phyloP scores from a whole-genome alignment of 1,284 basidiomycete genomes.

The Cryptococcus amylolentus region DNA sequence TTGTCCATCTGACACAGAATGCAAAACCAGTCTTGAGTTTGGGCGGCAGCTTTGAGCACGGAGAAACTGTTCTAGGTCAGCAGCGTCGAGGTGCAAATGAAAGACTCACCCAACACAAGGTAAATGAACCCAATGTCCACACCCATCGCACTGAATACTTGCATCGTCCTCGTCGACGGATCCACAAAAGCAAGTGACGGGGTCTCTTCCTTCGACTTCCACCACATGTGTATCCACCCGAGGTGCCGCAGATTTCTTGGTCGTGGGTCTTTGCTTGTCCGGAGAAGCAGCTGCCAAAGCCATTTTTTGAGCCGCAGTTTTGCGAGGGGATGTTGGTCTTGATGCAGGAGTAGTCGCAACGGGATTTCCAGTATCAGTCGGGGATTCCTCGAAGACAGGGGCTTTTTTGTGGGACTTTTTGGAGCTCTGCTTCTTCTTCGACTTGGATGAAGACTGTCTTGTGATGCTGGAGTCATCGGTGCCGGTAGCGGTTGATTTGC shows the following conservation, averaged over 20 bases:
- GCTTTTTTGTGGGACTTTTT: too few species aligned
- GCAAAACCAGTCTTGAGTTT: slow-evolving; percentile 5
- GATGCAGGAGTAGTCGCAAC: too few species aligned
- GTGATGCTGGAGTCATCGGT: too few species aligned
- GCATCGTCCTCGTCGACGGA: slow-evolving; percentile 1
- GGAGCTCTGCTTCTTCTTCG: too few species aligned
- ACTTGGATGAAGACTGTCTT: too few species aligned
- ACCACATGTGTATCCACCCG: not conserved
- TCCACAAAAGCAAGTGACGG: slow-evolving; percentile 13
- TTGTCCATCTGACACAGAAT: slow-evolving; percentile 9
- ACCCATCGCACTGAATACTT: slow-evolving; percentile 14
- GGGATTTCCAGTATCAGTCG: too few species aligned
- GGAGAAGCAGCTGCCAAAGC: not conserved
- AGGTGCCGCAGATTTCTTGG: not conserved
- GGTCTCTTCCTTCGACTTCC: not conserved
- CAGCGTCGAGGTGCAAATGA: not conserved
- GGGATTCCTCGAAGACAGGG: too few species aligned
- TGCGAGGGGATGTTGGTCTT: too few species aligned
- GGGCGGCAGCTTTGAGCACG: not conserved
- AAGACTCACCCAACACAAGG: slow-evolving; percentile 18
- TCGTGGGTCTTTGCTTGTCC: not conserved
- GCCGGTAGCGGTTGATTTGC: too few species aligned
- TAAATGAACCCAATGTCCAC: slow-evolving; percentile 12
- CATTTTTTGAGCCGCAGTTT: too few species aligned
- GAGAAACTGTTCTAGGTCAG: slow-evolving; percentile 5